Base-by-base conservation (phyloP, 2,329 filamentous ascomycete species). In the Pseudonectria buxi region DNA sequence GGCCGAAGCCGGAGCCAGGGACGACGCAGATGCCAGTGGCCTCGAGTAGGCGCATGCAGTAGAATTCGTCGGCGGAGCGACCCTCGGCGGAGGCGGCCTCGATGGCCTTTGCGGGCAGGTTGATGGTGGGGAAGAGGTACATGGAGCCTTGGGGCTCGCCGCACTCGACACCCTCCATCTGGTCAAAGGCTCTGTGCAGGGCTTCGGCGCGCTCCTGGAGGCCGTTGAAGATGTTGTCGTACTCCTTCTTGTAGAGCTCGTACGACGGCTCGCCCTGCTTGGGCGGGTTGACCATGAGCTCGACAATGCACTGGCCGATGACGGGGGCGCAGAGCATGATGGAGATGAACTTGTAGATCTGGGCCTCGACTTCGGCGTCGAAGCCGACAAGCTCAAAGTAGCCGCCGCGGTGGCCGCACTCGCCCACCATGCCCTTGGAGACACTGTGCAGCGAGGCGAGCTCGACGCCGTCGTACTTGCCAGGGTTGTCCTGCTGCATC, bases 291-390 rank as follows among this genome's bases (percentile, higher is more conserved):
- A 95, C 88, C 90, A 96, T 95, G 60, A 95, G 70, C 69, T 96
- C 92, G 43, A 98, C 86, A 31, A 96, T 74, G 67, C 92, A 96
- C 72, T 98, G 92, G 41, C 89, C 90, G 49, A 95, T 77, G 52
- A 98, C 92, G 16, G 92, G 90, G 33, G 92, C 83, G 67, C 92
- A 98, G 49, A 98, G 81, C 68, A 86, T 90, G 68, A 98, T 96
- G 61, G 84, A 92, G 57, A 96, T 84, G 61, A 95, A 95, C 71
- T 98, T 98, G 79, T 96, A 96, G 63, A 98, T 89, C 69, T 96
- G 83, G 47, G 83, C 86, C 56, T 86, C 82, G 47, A 98, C 92
- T 55, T 84, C 73, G 10, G 77, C 66, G 59, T 94, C 80, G 62
- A 98, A 95, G 50, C 86, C 86, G 40, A 89, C 78, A 38, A 98